Base-by-base conservation (phyloP, 1,284 basidiomycete species). In the Pseudozyma sp. region DNA sequence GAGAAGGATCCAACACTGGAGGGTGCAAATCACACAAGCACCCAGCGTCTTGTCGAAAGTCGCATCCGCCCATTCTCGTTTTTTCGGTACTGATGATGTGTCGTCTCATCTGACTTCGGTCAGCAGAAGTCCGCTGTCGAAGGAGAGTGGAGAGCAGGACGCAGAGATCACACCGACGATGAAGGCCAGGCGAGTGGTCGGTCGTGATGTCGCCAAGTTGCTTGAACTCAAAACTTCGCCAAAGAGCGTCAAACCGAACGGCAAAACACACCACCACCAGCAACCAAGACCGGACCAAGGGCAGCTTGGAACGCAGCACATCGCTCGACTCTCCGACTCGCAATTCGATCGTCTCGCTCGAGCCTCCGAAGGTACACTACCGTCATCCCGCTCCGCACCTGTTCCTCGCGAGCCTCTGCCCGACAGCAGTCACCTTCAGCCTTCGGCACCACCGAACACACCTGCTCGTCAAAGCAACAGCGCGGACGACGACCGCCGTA, bases 291-390 rank as follows among this genome's bases (percentile, higher is more conserved):
- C 24, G 0, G 17, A 16, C 6, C 29, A 24, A 5, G 24, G 14
- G 5, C 50, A 52, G 7, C 16, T 31, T 7, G 66, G 66, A 1
- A 68, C 66, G 1, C 30, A 29, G 10, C 66, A 68, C 37, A 68
- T 68, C 19, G 66, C 66, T 2, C 54, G 66, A 31, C 55, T 68
- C 8, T 58, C 66, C 0, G 59, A 68, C 24, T 48, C 49, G 13
- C 66, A 68, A 24, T 68, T 68, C 52, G 59, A 68, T 9, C 59
- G 66, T 5, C 54, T 68, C 7, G 66, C 66, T 14, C 50, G 34
- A 0, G 55, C 55, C 4, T 58, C 42, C 14, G 66, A 68, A 37
- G 34, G 29, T 16, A 33, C 58, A 13, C 14, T 58, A 17, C 39
- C 55, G 3, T 43, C 50, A 9, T 17, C 46, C 2, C 24, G 24